phyloP scores from a whole-genome alignment of 345 rosid species.

The Arabis hirsuta region DNA sequence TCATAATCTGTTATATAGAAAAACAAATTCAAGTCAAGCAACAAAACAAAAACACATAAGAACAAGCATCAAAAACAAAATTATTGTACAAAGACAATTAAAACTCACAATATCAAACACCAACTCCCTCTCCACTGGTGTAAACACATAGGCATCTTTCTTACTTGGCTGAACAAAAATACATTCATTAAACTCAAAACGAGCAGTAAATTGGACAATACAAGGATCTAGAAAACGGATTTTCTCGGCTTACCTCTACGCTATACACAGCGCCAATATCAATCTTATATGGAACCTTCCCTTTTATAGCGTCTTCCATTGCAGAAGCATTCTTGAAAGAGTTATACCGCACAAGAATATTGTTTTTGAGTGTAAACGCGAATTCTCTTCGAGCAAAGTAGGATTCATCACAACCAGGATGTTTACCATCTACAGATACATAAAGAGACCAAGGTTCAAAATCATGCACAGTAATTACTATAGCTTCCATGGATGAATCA shows the following conservation, averaged over 20 bases:
- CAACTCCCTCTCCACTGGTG: constrained; percentile 89
- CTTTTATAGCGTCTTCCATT: constrained; percentile 66
- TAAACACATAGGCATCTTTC: constrained; percentile 79
- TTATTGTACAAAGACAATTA: background rate
- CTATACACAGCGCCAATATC: constrained; percentile 90
- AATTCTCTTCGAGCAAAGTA: constrained; percentile 82
- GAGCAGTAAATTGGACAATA: background rate
- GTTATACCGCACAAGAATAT: constrained; percentile 72
- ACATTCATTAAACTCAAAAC: background rate
- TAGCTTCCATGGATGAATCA: too few species aligned
- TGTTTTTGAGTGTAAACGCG: constrained; percentile 80
- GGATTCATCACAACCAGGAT: constrained; percentile 81
- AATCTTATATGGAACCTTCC: constrained; percentile 75
- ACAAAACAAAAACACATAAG: background rate
- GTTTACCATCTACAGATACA: constrained; percentile 76
- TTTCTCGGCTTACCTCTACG: constrained; percentile 60
- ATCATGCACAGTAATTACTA: too few species aligned
- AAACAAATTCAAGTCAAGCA: constrained; percentile 24
- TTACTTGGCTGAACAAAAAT: constrained; percentile 67
- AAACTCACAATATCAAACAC: constrained; percentile 84
- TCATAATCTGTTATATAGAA: constrained; percentile 81
- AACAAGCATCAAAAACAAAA: background rate
- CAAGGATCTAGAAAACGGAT: background rate
- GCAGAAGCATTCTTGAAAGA: constrained; percentile 66
- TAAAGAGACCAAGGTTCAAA: background rate